Conservation (phyloP, 495 filamentous ascomycete genomes). For the Filosporella fistucella region DNA sequence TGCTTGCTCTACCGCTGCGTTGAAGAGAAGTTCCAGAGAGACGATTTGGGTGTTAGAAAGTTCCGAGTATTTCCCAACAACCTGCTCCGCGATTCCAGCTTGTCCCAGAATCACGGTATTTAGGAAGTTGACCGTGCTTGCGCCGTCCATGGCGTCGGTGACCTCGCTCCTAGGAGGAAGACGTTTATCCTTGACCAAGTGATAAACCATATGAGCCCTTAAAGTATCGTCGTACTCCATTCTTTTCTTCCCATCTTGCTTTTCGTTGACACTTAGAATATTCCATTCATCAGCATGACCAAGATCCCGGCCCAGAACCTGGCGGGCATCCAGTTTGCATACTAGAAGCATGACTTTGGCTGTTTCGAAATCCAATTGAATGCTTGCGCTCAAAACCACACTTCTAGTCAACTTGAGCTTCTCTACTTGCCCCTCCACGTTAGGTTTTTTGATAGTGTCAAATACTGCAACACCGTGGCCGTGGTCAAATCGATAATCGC, state of each 20-base stretch:
- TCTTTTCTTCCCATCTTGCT: conserved; percentile 16
- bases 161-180: conserved; percentile 13
- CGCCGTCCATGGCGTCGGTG: conserved; percentile 1
- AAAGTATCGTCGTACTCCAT: conserved; percentile 12
- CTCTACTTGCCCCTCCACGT: not conserved
- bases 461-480: conserved; percentile 18
- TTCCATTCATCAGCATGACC: conserved; percentile 6
- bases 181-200: conserved; percentile 4
- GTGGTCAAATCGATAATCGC: conserved; percentile 15
- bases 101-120: conserved; percentile 7
- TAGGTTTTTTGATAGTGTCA: not conserved
- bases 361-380: conserved; percentile 22
- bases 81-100: not conserved
- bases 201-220: conserved; percentile 15
- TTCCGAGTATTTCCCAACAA: conserved; percentile 11
- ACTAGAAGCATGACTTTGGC: conserved; percentile 15
- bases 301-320: conserved; percentile 11
- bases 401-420: conserved; percentile 12
- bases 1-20: conserved; percentile 15
- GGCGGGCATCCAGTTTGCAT: conserved; percentile 6
- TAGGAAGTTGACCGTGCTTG: conserved; percentile 10
- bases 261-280: conserved; percentile 3
- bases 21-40: conserved; percentile 18
- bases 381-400: conserved; percentile 20
- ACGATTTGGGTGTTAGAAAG: conserved; percentile 5